Base-by-base conservation (phyloP, 176 grass and related monocot species). In the Oryza brachyantha region DNA sequence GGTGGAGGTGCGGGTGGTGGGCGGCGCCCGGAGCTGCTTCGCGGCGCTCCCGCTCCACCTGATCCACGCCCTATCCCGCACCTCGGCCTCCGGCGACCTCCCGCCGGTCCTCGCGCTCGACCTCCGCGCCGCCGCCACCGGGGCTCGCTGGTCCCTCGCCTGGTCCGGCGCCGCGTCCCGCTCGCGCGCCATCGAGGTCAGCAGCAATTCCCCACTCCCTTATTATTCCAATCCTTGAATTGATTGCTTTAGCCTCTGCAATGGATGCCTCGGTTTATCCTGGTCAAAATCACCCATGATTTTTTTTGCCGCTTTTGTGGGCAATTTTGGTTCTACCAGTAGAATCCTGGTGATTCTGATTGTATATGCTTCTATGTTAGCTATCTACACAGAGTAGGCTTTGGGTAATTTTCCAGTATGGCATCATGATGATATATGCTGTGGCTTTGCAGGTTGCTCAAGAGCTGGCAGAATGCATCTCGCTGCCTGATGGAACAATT, bases 151-250 rank as follows among this genome's bases (percentile, higher is more conserved):
- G 92, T 90, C 85, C 84, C 72, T 98, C 46, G 90, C 92, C 19
- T 98, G 95, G 95, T 94, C 95, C 48, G 92, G 90, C 72, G 86
- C 90, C 9, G 83, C 87, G n/a, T 94, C 95, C 41, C 75, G 48
- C 12, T 90, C 95, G 72, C 45, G 61, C 22, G 86, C 85, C 48
- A 87, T 94, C 73, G 95, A 98, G 95, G 95, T 94, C 71, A 85
- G 75, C 58, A 0, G 21, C 28, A n/a, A 46, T 31, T 10, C 10
- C 16, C 41, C 29, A 22, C 50, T 21, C 45, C 39, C 42, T 12
- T 45, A 7, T 45, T 45, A 12, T 43, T 43, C 41, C 41, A 6
- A 55, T 55, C 50, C 17, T 55, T n/a, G 19, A 55, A 22, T 55
- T 55, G 21, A 1, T 4, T 41, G 10, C 14, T 48, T 19, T 7